Evolutionary conservation across 371 early-diverging fungal species (phyloP).

Genomic region (Mortierella sp.): DNA sequence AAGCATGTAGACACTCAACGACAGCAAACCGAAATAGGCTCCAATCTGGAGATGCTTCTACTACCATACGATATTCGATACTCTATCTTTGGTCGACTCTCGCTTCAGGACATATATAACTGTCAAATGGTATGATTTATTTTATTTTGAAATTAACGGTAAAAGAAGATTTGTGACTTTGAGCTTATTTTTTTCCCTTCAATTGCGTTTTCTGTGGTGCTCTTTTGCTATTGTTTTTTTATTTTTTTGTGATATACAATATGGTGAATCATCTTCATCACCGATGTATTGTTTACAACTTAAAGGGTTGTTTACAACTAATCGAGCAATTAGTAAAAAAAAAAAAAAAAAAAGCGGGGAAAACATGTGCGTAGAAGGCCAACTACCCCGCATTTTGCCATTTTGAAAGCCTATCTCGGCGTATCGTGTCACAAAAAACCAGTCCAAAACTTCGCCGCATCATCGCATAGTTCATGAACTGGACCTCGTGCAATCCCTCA

Average conservation of each 20-base stretch:
- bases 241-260: neutral
- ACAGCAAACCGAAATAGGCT: neutral
- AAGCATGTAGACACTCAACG: neutral
- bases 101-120: constrained; percentile 42
- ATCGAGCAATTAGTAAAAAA: neutral
- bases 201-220: too few species aligned
- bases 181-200: too few species aligned
- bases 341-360: constrained; percentile 50
- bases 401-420: constrained; percentile 11
- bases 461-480: neutral
- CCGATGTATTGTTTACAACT: too few species aligned
- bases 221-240: neutral
- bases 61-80: constrained; percentile 53
- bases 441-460: neutral
- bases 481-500: neutral
- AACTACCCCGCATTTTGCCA: constrained; percentile 54
- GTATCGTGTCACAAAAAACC: constrained; percentile 28
- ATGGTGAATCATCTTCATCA: neutral
- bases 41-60: constrained; percentile 32
- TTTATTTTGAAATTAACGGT: neutral
- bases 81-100: constrained; percentile 48
- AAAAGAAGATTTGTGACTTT: too few species aligned
- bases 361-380: constrained; percentile 3
- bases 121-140: constrained; percentile 50
- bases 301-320: neutral